A percentile compares a stretch with the other conserved stretches of the same genome.
These are phyloP conservation scores for Piper longum DNA, from an alignment of 164 flowering plant genomes.

Conservation along the genomic window DNA sequence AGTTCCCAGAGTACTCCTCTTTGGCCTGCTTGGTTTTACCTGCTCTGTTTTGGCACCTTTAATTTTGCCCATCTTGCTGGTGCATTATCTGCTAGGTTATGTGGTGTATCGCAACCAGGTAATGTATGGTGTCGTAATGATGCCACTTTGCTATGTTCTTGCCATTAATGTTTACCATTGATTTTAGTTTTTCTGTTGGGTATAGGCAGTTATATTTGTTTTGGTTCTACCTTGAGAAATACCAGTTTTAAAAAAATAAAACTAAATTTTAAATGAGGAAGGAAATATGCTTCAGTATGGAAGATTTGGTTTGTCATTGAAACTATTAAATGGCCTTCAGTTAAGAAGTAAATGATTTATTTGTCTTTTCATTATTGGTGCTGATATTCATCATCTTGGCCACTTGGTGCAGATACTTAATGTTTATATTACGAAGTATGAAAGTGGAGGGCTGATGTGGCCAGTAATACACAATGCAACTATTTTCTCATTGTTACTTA, in stretches of 20 bases:
- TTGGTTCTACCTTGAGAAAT: too few relatives aligned
- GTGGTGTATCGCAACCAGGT: conserved; percentile 86
- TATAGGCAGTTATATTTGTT: too few relatives aligned
- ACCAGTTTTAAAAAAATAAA: too few relatives aligned
- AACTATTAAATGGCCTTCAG: background rate
- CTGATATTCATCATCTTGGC: background rate
- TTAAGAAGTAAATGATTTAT: background rate
- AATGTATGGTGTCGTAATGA: background rate
- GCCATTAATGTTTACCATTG: too few relatives aligned
- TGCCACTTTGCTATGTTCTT: background rate
- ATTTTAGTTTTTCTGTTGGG: too few relatives aligned
- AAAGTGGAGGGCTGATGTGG: conserved; percentile 77
- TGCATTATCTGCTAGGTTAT: conserved; percentile 64
- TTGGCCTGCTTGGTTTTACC: conserved; percentile 84
- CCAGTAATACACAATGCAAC: conserved; percentile 76
- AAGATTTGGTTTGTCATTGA: too few relatives aligned
- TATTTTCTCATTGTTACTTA: conserved; percentile 69
- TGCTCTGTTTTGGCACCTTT: conserved; percentile 74
- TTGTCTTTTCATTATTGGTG: background rate
- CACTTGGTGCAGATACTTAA: conserved; percentile 51
- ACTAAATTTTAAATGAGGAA: too few relatives aligned
- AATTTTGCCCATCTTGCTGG: conserved; percentile 72
- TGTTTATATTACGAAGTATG: conserved; percentile 64
- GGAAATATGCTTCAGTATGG: too few relatives aligned
- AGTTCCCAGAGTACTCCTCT: conserved; percentile 68